Conservation (phyloP, 805 yeast genomes). For the Ogataea paraovalis region DNA sequence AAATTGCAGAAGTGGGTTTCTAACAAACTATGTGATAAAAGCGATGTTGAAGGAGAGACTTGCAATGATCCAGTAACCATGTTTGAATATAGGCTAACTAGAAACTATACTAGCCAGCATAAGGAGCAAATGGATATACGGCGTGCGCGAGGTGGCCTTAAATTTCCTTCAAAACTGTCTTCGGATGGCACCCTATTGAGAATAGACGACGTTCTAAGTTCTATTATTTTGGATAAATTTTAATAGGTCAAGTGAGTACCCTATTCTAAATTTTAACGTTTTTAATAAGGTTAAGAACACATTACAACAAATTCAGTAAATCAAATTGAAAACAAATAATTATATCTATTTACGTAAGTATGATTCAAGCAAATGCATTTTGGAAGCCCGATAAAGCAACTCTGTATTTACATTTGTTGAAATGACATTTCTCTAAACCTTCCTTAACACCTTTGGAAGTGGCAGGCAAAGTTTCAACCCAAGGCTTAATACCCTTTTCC, state of each 20-base stretch:
- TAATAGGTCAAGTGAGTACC: background rate
- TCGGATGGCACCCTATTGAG: conserved; percentile 1
- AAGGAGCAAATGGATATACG: conserved; percentile 25
- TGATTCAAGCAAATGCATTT: conserved; percentile 38
- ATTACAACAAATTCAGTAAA: background rate
- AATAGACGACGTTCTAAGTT: conserved; percentile 5
- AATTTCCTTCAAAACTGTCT: background rate
- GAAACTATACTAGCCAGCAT: conserved; percentile 27
- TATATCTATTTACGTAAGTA: too few species aligned
- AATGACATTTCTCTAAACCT: conserved; percentile 51
- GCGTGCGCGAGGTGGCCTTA: conserved; percentile 7
- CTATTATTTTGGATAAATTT: conserved; percentile 4
- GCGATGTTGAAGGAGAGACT: conserved; percentile 22
- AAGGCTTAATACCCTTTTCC: conserved; percentile 52
- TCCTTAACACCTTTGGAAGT: conserved; percentile 47
- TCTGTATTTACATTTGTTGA: conserved; percentile 60
- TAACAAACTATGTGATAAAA: conserved; percentile 15
- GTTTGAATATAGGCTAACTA: conserved; percentile 26
- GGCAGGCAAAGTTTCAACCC: conserved; percentile 59
- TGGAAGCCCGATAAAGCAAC: conserved; percentile 57
- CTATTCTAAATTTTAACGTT: background rate
- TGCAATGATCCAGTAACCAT: conserved; percentile 28
- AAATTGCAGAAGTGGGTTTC: conserved; percentile 24
- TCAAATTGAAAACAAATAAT: background rate
- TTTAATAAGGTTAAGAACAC: background rate